These are phyloP conservation scores for Anthracocystis panici-leucophaei DNA, from an alignment of 1,284 basidiomycete genomes.

Conservation along the genomic window DNA sequence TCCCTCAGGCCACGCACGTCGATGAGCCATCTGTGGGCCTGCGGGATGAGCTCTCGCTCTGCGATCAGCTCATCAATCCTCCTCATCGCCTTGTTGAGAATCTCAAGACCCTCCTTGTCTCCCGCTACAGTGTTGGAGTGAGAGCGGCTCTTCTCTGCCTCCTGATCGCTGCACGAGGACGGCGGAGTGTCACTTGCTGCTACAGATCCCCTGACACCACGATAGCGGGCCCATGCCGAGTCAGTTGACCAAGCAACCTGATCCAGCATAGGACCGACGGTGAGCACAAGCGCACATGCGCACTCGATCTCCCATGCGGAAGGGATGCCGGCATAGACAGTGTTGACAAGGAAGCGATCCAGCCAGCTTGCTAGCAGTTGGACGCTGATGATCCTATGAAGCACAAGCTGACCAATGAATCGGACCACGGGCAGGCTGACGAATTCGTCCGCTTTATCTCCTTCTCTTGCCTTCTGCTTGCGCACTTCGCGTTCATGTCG, in stretches of 20 bases:
- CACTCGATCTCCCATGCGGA: conserved; percentile 60
- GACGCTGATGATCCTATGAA: conserved; percentile 19
- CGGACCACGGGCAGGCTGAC: conserved; percentile 26
- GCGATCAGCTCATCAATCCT: conserved; percentile 22
- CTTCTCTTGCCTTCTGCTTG: conserved; percentile 23
- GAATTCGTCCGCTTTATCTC: conserved; percentile 23
- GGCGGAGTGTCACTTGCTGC: background rate
- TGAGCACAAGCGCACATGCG: conserved; percentile 57
- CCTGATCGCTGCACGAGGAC: background rate
- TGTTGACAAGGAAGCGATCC: conserved; percentile 55
- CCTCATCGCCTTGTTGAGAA: conserved; percentile 23
- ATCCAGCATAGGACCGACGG: conserved; percentile 47
- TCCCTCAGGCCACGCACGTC: conserved; percentile 26
- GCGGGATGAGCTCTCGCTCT: conserved; percentile 16
- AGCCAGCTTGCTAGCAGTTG: conserved; percentile 39
- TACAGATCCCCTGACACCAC: background rate
- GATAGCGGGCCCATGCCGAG: too few species aligned
- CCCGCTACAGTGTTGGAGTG: background rate
- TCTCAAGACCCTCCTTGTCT: background rate
- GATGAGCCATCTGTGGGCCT: conserved; percentile 37
- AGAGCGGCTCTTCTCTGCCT: background rate
- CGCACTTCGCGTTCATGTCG: conserved; percentile 1
- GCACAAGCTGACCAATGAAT: conserved; percentile 45
- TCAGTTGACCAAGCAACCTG: background rate
- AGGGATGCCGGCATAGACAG: conserved; percentile 53